These are phyloP conservation scores for Saccharomycopsis crataegensis DNA, from an alignment of 1,139 yeast species.

Conservation along the genomic window DNA sequence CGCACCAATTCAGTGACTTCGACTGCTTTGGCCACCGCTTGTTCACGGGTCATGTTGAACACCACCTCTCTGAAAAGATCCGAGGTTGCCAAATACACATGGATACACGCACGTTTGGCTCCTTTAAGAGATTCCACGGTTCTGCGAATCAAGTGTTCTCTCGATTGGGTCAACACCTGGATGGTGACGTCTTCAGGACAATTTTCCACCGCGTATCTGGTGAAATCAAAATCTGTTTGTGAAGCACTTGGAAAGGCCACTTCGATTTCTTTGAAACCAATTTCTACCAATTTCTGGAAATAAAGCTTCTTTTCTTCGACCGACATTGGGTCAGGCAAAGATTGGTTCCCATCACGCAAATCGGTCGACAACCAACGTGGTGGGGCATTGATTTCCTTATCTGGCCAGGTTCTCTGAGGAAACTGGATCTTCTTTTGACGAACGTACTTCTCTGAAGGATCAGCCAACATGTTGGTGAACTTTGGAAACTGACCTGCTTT, in stretches of 20 bases:
- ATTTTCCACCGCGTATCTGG: constrained; percentile 82
- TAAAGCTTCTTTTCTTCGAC: constrained; percentile 83
- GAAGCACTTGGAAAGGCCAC: constrained; percentile 96
- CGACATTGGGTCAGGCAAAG: constrained; percentile 95
- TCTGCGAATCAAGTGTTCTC: constrained; percentile 82
- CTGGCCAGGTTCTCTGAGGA: constrained; percentile 85
- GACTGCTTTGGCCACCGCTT: constrained; percentile 73
- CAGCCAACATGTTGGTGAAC: constrained; percentile 42
- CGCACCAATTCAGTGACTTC: constrained; percentile 76
- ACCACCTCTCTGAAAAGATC: constrained; percentile 89
- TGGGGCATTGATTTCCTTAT: constrained; percentile 61
- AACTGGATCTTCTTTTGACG: constrained; percentile 60
- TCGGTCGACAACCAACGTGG: constrained; percentile 98
- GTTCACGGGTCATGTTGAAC: constrained; percentile 75
- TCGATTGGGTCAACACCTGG: constrained; percentile 87
- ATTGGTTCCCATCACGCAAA: constrained; percentile 94
- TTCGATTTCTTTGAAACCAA: constrained; percentile 95
- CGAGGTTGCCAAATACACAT: constrained; percentile 86
- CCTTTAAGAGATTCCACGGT: constrained; percentile 87
- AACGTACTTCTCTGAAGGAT: constrained; percentile 73
- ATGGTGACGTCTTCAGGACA: constrained; percentile 92
- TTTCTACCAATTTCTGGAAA: constrained; percentile 75
- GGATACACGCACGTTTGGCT: constrained; percentile 85
- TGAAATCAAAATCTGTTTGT: constrained; percentile 92
- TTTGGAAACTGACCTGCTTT: constrained; percentile 15